Evolutionary conservation across 2,329 filamentous ascomycete genomes (phyloP).

Genomic region (Phialemonium atrogriseum): DNA sequence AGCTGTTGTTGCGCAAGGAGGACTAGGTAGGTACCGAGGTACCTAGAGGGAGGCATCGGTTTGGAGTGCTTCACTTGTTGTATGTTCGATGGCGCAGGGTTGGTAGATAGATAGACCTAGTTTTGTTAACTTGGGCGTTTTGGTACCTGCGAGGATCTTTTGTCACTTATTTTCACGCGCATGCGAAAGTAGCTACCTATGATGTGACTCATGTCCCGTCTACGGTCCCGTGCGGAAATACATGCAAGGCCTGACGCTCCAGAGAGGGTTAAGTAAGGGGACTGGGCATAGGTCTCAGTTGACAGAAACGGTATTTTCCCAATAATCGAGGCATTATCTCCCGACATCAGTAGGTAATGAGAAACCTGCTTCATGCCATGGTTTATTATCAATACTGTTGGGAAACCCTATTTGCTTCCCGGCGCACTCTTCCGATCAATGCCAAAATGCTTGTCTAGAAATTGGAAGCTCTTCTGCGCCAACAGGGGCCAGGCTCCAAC

Average conservation of each 20-base stretch:
- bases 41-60: background rate
- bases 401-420: conserved; percentile 1
- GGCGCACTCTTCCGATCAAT: conserved; percentile 2
- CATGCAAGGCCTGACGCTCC: no score
- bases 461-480: conserved; percentile 5
- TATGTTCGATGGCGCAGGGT: background rate
- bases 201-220: no score
- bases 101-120: background rate
- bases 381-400: background rate
- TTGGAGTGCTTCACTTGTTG: background rate
- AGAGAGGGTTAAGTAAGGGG: no score
- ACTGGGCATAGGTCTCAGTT: no score
- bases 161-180: no score
- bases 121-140: no score
- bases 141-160: no score
- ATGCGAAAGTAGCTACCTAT: no score
- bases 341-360: no score
- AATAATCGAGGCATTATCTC: no score
- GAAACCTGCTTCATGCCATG: background rate
- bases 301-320: no score
- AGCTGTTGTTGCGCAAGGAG: conserved; percentile 3
- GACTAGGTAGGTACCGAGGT: background rate
- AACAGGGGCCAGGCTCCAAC: conserved; percentile 4
- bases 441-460: conserved; percentile 5
- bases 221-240: no score